phyloP scores from a whole-genome alignment of 2,329 filamentous ascomycete genomes.

The Trichoderma aggressivum region DNA sequence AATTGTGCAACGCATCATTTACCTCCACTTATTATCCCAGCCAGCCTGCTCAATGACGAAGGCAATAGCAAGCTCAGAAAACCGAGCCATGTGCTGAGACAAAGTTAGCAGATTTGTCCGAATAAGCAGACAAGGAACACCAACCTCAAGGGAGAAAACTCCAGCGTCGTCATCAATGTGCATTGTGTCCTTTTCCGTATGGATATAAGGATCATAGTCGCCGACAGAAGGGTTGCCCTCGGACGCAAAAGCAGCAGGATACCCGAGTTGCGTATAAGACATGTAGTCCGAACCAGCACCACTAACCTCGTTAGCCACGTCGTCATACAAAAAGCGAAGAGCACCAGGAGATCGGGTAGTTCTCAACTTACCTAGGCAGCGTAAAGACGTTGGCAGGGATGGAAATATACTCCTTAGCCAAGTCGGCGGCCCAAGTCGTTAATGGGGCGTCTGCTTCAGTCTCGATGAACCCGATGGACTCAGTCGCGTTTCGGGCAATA shows the following conservation, averaged over 20 bases:
- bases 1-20: not conserved
- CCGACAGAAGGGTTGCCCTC: constrained; percentile 38
- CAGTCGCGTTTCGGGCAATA: constrained; percentile 35
- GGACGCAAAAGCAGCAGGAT: constrained; percentile 37
- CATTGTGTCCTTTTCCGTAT: constrained; percentile 36
- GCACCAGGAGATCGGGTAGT: constrained; percentile 44
- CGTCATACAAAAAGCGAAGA: not conserved
- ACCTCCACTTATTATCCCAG: constrained; percentile 40
- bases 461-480: constrained; percentile 39
- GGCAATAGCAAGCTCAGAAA: constrained; percentile 39
- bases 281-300: constrained; percentile 41
- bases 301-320: constrained; percentile 61
- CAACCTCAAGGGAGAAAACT: constrained; percentile 37
- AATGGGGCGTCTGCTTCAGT: constrained; percentile 36
- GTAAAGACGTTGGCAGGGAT: constrained; percentile 35
- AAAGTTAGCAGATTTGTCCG: constrained; percentile 14
- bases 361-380: constrained; percentile 27
- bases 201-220: constrained; percentile 39
- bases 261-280: constrained; percentile 39
- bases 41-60: constrained; percentile 39
- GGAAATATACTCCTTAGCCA: constrained; percentile 37
- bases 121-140: constrained; percentile 15
- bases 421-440: constrained; percentile 33
- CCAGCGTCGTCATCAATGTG: constrained; percentile 37
- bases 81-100: constrained; percentile 39